These are phyloP conservation scores for Sporisorium reilianum DNA, from an alignment of 1,284 basidiomycete genomes.

Conservation along the genomic window DNA sequence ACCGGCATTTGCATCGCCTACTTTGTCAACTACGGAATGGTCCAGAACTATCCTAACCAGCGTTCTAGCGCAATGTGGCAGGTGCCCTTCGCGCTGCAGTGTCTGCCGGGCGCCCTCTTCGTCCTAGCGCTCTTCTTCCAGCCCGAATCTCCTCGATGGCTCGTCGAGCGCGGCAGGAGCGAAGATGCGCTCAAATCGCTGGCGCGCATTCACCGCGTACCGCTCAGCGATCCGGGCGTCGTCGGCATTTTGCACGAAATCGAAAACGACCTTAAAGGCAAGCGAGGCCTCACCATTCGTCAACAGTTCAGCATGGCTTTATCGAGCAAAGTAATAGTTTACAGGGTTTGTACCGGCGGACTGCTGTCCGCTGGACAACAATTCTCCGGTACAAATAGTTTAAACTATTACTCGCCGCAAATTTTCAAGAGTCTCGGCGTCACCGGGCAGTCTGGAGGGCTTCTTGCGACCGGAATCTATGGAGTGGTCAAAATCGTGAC, in stretches of 20 bases:
- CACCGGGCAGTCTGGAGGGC: conserved; percentile 45
- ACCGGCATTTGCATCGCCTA: conserved; percentile 58
- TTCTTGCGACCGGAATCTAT: conserved; percentile 54
- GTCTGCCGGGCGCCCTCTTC: conserved; percentile 61
- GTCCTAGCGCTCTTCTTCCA: conserved; percentile 54
- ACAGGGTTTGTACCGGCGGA: conserved; percentile 57
- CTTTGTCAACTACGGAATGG: conserved; percentile 51
- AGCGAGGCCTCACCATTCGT: conserved; percentile 45
- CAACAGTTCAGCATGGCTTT: conserved; percentile 71
- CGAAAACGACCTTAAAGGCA: conserved; percentile 57
- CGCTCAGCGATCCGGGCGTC: conserved; percentile 27
- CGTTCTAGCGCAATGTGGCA: conserved; percentile 57
- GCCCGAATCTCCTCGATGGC: conserved; percentile 67
- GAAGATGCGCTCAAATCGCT: conserved; percentile 31
- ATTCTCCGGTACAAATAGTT: conserved; percentile 48
- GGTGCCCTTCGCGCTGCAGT: conserved; percentile 62
- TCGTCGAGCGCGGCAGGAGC: conserved; percentile 51
- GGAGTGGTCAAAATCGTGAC: conserved; percentile 51
- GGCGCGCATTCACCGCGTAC: conserved; percentile 26
- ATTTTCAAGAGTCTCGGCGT: conserved; percentile 63
- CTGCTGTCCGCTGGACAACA: conserved; percentile 62
- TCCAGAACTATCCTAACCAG: conserved; percentile 36
- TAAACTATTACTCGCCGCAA: conserved; percentile 57
- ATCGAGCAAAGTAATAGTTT: conserved; percentile 69
- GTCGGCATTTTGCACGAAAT: conserved; percentile 42